phyloP scores from a whole-genome alignment of 768 basidiomycete genomes.

The Serpula lacrymans region DNA sequence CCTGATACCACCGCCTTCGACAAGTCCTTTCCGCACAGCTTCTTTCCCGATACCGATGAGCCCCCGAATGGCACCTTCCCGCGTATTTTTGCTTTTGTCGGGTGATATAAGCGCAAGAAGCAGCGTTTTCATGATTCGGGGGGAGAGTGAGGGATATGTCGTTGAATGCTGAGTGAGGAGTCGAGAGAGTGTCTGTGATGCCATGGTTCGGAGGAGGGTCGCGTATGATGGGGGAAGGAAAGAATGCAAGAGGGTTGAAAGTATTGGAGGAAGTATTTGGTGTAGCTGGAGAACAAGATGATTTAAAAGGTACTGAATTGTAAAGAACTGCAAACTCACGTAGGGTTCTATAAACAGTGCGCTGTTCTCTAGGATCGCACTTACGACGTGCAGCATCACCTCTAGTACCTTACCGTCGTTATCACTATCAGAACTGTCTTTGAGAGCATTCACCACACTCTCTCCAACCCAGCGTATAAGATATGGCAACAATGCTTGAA shows the following conservation, averaged over 20 bases:
- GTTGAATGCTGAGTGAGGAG: conserved; percentile 79
- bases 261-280: conserved; percentile 89
- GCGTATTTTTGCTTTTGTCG: conserved; percentile 72
- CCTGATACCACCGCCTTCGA: conserved; percentile 77
- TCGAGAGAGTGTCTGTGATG: conserved; percentile 81
- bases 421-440: conserved; percentile 48
- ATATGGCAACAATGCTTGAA: conserved; percentile 90
- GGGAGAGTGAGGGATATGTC: conserved; percentile 84
- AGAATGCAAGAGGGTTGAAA: conserved; percentile 88
- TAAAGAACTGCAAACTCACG: conserved; percentile 46
- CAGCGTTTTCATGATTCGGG: conserved; percentile 92
- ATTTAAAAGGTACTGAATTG: conserved; percentile 2
- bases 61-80: conserved; percentile 89
- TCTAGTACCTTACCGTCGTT: conserved; percentile 71
- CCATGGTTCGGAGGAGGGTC: conserved; percentile 72
- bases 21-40: conserved; percentile 76
- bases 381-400: conserved; percentile 79
- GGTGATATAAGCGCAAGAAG: conserved; percentile 76
- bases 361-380: conserved; percentile 80
- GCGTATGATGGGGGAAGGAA: conserved; percentile 72
- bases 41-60: conserved; percentile 83
- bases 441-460: conserved; percentile 66
- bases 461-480: conserved; percentile 94
- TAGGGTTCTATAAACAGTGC: conserved; percentile 96
- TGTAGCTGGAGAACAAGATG: conserved; percentile 61